These are phyloP conservation scores for Clathrospora elynae DNA, from an alignment of 2,329 filamentous ascomycete genomes.

Conservation along the genomic window DNA sequence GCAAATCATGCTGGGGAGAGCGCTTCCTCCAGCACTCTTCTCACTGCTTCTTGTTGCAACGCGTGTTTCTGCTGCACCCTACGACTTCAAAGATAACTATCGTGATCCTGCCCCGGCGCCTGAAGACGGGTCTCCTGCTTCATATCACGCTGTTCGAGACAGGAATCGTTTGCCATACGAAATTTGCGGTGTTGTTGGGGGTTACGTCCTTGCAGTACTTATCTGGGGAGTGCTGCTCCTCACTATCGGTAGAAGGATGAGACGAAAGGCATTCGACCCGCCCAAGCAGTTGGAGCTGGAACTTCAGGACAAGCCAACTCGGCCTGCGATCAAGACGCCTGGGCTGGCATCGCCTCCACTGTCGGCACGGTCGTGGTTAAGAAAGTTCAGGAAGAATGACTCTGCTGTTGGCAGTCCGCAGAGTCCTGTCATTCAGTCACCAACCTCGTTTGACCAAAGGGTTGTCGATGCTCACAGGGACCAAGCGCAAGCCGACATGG, in stretches of 20 bases:
- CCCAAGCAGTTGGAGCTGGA: conserved; percentile 61
- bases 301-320: conserved; percentile 56
- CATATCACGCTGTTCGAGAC: conserved; percentile 39
- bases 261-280: conserved; percentile 56
- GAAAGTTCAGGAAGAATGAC: conserved; percentile 42
- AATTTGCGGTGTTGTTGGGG: conserved; percentile 80
- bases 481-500: conserved; percentile 80
- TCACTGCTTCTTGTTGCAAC: conserved; percentile 35
- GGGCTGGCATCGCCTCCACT: conserved; percentile 28
- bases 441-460: conserved; percentile 74
- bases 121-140: conserved; percentile 38
- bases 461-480: conserved; percentile 75
- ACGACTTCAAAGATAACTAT: conserved; percentile 37
- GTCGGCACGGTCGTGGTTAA: conserved; percentile 43
- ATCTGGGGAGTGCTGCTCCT: conserved; percentile 68
- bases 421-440: conserved; percentile 59
- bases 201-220: conserved; percentile 78
- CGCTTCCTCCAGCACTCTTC: conserved; percentile 32
- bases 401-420: conserved; percentile 33
- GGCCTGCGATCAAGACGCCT: conserved; percentile 33
- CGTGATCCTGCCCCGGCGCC: conserved; percentile 34
- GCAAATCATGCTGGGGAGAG: conserved; percentile 36
- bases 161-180: conserved; percentile 73
- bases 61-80: conserved; percentile 29
- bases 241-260: conserved; percentile 52